These are phyloP conservation scores for Trebouxia gelatinosa DNA, from an alignment of 163 green algal genomes.

Conservation along the genomic window DNA sequence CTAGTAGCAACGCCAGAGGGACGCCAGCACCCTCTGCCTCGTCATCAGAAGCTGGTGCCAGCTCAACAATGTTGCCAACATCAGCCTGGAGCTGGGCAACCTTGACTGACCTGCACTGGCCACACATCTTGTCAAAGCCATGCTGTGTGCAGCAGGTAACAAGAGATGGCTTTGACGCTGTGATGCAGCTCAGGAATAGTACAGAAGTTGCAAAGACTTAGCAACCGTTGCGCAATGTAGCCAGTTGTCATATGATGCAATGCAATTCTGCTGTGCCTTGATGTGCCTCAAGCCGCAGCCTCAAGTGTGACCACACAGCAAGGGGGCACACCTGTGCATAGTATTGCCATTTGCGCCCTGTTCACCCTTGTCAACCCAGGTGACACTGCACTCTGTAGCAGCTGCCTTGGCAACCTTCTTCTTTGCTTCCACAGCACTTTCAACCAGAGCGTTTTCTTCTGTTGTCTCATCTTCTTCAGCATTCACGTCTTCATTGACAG, in stretches of 20 bases:
- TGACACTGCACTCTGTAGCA: conserved; percentile 32
- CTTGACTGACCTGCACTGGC: conserved; percentile 33
- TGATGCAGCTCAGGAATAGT: too few species aligned
- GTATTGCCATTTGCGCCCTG: background rate
- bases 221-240: background rate
- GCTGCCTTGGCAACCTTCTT: conserved; percentile 31
- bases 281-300: background rate
- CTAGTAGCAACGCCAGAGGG: conserved; percentile 70
- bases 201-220: too few species aligned
- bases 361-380: background rate
- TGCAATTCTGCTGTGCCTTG: background rate
- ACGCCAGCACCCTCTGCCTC: conserved; percentile 29
- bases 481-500: conserved; percentile 60
- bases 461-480: conserved; percentile 50
- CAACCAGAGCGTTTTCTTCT: conserved; percentile 52
- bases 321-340: conserved; percentile 28
- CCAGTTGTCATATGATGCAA: background rate
- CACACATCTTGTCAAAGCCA: too few species aligned
- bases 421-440: conserved; percentile 21
- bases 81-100: conserved; percentile 48
- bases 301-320: too few species aligned
- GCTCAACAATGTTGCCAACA: conserved; percentile 56
- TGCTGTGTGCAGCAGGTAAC: background rate
- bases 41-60: conserved; percentile 39
- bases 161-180: background rate